Evolutionary conservation across 2,329 filamentous ascomycete genomes (phyloP), one percentile per base, ranked within the genome.

Genomic region (Pseudopyricularia cyperi): DNA sequence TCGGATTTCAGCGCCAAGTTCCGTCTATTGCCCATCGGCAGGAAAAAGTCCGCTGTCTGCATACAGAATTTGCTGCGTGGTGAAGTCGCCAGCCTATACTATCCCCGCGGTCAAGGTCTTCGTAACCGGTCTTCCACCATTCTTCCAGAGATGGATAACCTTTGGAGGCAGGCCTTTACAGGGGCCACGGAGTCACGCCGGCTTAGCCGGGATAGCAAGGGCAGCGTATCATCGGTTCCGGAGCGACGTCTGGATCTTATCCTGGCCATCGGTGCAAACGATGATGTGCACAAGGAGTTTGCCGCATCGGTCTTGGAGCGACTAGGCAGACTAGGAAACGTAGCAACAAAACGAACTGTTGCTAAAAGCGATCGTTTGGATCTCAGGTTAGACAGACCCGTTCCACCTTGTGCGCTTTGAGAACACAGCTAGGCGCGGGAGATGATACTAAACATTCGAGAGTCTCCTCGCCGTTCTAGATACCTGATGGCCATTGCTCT

Each of bases 401-500:
- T 14, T 32, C 15, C 12, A 7, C 12, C 12, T 7, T 15, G 12
- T 35, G 34, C 26, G 7, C 12, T 1, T 22, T 50, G 30, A 15
- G 11, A 30, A 8, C 1, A 24, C 22, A 17, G 5, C 5, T 12
- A 26, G 12, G 1, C 3, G 14, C 33, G 15, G 28, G 22, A 9
- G 5, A n/a, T 24, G 22, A 26, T 39, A 3, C 32, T 50, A 12
- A 49, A 5, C 6, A 14, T 6, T 4, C 9, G 8, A 2, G 17
- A n/a, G 33, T 11, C 14, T 14, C 26, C 6, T 30, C 2, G 28
- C 8, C 12, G 14, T 17, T 44, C 51, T 39, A 82, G 79, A 55
- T 82, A 79, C 57, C 68, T 84, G 49, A 74, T 82, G 52, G 73
- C 73, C 57, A 80, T 73, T 56, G 76, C 76, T 4, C 79, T 83